Evolutionary conservation across 169 alveolate genomes (phyloP), one percentile per base, ranked within the genome.

Genomic region (Cryptosporidium tyzzeri): DNA sequence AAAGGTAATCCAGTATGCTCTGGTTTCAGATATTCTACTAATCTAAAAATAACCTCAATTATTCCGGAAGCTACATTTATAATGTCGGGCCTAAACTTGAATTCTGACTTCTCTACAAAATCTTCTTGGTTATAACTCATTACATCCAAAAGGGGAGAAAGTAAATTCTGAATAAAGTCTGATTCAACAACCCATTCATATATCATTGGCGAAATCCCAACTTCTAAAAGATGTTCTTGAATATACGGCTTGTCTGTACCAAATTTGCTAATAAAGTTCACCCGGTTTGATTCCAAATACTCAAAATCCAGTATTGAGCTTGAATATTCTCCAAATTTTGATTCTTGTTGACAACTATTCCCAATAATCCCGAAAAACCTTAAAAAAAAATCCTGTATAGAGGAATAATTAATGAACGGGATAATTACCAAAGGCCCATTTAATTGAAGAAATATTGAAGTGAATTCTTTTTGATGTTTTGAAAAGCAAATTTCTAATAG

Each of bases 1-100:
- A 74, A 51, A 23, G 71, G 86, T 8, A 74, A 74, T 7, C 86
- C 86, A 33, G 58, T 39, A 35, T 74, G 86, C 12, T 74, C 86
- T 26, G 86, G 86, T 21, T 35, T 74, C n/a, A 74, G 6, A 16
- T 74, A 74, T 35, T 74, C 86, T 2, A 74, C 61, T 10, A 74
- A 37, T 58, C 86, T 74, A 33, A 51, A 37, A 21, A 74, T 58
- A 61, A 58, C 29, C 21, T 74, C 86, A 29, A 74, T 59, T 21
- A 74, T 44, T 26, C 86, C 86, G 1, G 41, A 55, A 16, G 53
- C 53, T 18, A 33, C 14, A 41, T 51, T 10, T 4, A 29, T 61
- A 61, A 61, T 21, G 7, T 21, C 39, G 23, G 69, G 5, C 9
- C 23, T 48, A 48, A 48, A 48, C 18, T 14, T 23, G 18, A n/a